phyloP scores from a whole-genome alignment of 2,329 filamentous ascomycete genomes.

The Cytospora schulzeri region DNA sequence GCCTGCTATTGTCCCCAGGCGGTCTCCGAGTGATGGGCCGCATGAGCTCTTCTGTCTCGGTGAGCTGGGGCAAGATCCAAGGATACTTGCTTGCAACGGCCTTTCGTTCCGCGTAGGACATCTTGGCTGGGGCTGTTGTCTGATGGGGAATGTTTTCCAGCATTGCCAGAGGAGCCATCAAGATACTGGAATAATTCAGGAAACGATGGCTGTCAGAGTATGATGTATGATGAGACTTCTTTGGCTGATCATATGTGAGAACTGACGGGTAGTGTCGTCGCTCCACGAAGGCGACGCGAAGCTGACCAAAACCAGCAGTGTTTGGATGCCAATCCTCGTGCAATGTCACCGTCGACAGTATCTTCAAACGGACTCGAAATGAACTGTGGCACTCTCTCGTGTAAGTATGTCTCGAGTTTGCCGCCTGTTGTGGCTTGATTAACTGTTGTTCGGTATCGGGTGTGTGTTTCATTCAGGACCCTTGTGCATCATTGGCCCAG shows the following conservation, averaged over 20 bases:
- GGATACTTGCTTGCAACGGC: constrained; percentile 30
- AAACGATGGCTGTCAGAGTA: neutral
- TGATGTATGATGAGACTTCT: neutral
- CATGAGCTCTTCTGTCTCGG: constrained; percentile 42
- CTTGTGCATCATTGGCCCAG: constrained; percentile 12
- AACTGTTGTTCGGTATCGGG: constrained; percentile 3
- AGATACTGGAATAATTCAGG: neutral
- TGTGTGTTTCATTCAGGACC: constrained; percentile 18
- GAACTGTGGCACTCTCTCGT: constrained; percentile 6
- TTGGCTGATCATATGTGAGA: neutral
- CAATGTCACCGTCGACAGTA: neutral
- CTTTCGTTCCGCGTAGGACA: constrained; percentile 40
- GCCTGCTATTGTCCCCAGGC: constrained; percentile 41
- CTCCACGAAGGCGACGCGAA: neutral
- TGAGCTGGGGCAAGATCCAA: constrained; percentile 36
- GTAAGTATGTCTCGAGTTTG: constrained; percentile 6
- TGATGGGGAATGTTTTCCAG: neutral
- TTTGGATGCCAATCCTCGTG: neutral
- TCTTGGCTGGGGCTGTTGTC: neutral
- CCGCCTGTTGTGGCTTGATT: constrained; percentile 14
- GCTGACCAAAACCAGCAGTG: neutral
- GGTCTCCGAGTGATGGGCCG: constrained; percentile 43
- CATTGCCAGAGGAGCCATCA: neutral
- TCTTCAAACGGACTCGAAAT: neutral
- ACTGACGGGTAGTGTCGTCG: neutral